These are phyloP conservation scores for Aspergillus proliferans DNA, from an alignment of 2,329 filamentous ascomycete species.

Conservation along the genomic window DNA sequence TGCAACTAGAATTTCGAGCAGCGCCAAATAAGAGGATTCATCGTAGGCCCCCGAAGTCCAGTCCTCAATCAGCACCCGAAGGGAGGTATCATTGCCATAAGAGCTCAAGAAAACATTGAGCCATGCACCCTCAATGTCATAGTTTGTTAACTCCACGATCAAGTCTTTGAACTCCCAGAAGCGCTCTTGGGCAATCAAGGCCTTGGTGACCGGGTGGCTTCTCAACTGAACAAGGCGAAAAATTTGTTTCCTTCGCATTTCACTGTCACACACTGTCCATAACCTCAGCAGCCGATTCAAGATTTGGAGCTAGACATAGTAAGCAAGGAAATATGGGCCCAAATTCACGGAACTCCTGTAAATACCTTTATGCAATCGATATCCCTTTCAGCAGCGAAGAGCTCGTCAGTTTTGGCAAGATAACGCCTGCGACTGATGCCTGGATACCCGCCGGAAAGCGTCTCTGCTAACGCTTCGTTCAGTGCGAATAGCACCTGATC, in stretches of 20 bases:
- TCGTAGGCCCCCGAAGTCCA: constrained; percentile 1
- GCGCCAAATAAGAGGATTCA: constrained; percentile 1
- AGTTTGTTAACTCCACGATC: neutral
- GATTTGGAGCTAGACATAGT: neutral
- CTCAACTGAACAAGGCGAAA: neutral
- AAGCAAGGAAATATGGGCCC: neutral
- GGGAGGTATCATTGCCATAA: neutral
- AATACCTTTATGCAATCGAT: neutral
- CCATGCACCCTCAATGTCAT: neutral
- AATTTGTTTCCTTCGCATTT: neutral
- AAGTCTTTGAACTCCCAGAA: constrained; percentile 4
- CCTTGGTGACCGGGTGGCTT: neutral
- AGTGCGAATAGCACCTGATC: neutral
- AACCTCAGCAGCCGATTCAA: neutral
- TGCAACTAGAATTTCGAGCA: constrained; percentile 1
- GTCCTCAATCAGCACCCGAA: neutral
- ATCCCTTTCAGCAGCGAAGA: neutral
- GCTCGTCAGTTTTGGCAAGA: neutral
- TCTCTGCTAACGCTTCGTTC: neutral
- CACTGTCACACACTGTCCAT: neutral
- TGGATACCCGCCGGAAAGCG: neutral
- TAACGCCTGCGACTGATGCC: neutral
- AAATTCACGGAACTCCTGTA: neutral
- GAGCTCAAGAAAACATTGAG: neutral
- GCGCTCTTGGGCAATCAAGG: constrained; percentile 1